phyloP scores from a whole-genome alignment of 2,329 filamentous ascomycete genomes.

The Sphaceloma murrayae region DNA sequence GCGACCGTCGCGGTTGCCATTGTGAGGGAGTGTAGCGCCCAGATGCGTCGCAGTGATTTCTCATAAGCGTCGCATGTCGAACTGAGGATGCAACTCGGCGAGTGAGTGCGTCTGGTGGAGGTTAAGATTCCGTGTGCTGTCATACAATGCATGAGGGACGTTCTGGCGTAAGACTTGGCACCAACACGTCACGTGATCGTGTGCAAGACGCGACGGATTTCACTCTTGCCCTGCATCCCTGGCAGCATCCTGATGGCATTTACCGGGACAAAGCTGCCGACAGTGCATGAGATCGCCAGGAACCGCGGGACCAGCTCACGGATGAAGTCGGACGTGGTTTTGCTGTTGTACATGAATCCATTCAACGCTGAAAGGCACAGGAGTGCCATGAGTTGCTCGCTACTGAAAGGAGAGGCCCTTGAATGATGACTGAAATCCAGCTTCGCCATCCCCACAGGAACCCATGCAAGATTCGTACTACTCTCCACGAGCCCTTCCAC shows the following conservation, averaged over 20 bases:
- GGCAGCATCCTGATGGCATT: background rate
- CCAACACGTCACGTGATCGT: conserved; percentile 2
- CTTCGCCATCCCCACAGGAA: conserved; percentile 9
- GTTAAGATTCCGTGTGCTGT: background rate
- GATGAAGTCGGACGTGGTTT: background rate
- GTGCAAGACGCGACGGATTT: conserved; percentile 3
- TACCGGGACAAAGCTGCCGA: background rate
- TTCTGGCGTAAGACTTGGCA: conserved; percentile 1
- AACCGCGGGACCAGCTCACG: background rate
- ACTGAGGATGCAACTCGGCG: background rate
- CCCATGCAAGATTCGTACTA: conserved; percentile 5
- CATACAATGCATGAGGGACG: background rate
- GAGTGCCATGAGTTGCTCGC: conserved; percentile 1
- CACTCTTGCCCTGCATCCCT: conserved; percentile 13
- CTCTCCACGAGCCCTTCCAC: too few relatives aligned
- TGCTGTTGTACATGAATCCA: conserved; percentile 14
- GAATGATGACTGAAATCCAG: conserved; percentile 14
- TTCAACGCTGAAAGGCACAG: conserved; percentile 5
- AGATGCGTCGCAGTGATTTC: conserved; percentile 1
- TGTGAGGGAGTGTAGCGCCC: background rate
- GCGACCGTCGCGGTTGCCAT: conserved; percentile 29
- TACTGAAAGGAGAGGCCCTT: conserved; percentile 9
- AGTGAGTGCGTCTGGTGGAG: background rate
- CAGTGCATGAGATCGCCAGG: background rate
- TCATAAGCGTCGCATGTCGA: conserved; percentile 3